Evolutionary conservation across 305 asterid genomes (phyloP).

Genomic region (Ajuga reptans): DNA sequence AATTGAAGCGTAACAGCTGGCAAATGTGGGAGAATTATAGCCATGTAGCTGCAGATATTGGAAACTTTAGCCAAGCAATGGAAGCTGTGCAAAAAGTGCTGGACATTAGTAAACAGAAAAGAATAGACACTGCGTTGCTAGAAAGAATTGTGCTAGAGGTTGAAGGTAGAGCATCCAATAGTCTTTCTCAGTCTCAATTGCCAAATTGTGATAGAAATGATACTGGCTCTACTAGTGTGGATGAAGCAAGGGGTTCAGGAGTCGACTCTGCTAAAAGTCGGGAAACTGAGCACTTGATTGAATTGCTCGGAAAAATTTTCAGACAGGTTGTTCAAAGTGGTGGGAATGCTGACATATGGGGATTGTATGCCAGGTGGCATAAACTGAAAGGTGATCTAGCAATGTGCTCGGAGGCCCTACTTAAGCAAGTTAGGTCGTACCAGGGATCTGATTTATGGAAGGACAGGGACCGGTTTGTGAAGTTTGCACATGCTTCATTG

Average conservation of each 20-base stretch:
- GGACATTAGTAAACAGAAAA: slow-evolving; percentile 54
- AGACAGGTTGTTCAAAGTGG: slow-evolving; percentile 56
- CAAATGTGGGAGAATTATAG: slow-evolving; percentile 98
- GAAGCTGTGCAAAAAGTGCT: slow-evolving; percentile 70
- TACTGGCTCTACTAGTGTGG: neutral
- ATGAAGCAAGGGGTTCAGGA: slow-evolving; percentile 12
- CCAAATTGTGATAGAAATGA: neutral
- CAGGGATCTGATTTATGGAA: slow-evolving; percentile 86
- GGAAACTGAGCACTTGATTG: slow-evolving; percentile 53
- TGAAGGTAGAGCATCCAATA: slow-evolving; percentile 37
- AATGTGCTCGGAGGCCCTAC: slow-evolving; percentile 89
- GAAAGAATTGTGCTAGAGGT: slow-evolving; percentile 60
- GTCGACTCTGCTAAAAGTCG: slow-evolving; percentile 31
- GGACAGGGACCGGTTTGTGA: slow-evolving; percentile 61
- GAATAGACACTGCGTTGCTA: slow-evolving; percentile 46
- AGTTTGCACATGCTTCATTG: slow-evolving; percentile 73
- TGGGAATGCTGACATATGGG: slow-evolving; percentile 67
- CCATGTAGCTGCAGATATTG: slow-evolving; percentile 81
- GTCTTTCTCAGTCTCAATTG: slow-evolving; percentile 11
- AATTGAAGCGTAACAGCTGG: slow-evolving; percentile 89
- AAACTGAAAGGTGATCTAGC: slow-evolving; percentile 72
- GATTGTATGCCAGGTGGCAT: slow-evolving; percentile 85
- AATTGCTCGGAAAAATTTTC: slow-evolving; percentile 59
- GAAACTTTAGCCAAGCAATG: slow-evolving; percentile 64
- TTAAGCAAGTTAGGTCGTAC: slow-evolving; percentile 81